Evolutionary conservation across 2,329 filamentous ascomycete species (phyloP).

Genomic region (Apiospora aurea): DNA sequence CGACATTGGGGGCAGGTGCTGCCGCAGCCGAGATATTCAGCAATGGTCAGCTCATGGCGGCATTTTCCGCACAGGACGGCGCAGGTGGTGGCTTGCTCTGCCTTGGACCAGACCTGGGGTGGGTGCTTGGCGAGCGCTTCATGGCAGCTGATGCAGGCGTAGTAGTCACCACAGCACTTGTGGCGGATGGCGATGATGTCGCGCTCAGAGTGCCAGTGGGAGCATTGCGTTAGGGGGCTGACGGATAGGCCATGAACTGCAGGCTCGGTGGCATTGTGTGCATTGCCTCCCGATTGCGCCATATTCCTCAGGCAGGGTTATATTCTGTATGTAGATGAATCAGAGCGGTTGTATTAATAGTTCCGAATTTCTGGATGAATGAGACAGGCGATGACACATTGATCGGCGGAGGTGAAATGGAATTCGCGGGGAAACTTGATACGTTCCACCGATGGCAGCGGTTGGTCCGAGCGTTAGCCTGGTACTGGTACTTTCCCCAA

Average conservation of each 20-base stretch:
- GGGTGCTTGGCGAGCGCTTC: conserved; percentile 30
- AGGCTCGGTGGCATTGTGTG: not conserved
- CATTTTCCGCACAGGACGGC: conserved; percentile 35
- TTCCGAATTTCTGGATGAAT: not conserved
- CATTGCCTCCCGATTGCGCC: not conserved
- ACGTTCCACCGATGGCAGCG: not conserved
- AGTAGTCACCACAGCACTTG: conserved; percentile 36
- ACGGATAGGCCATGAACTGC: conserved; percentile 32
- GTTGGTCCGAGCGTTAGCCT: not conserved
- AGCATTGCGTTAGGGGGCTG: conserved; percentile 32
- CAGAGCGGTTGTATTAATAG: not conserved
- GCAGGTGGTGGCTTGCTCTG: conserved; percentile 26
- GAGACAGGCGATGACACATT: not conserved
- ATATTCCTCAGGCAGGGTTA: not conserved
- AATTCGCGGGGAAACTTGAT: not conserved
- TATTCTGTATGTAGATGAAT: not conserved
- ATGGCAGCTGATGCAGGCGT: conserved; percentile 37
- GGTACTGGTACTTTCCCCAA: not conserved
- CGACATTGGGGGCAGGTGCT: conserved; percentile 31
- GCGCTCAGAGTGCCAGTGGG: conserved; percentile 35
- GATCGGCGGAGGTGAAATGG: not conserved
- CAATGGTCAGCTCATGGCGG: conserved; percentile 31
- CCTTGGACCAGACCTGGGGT: conserved; percentile 30
- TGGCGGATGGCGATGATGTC: conserved; percentile 37
- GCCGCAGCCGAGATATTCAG: conserved; percentile 31